Base-by-base conservation (phyloP, 768 basidiomycete species). In the Collybia sp. region DNA sequence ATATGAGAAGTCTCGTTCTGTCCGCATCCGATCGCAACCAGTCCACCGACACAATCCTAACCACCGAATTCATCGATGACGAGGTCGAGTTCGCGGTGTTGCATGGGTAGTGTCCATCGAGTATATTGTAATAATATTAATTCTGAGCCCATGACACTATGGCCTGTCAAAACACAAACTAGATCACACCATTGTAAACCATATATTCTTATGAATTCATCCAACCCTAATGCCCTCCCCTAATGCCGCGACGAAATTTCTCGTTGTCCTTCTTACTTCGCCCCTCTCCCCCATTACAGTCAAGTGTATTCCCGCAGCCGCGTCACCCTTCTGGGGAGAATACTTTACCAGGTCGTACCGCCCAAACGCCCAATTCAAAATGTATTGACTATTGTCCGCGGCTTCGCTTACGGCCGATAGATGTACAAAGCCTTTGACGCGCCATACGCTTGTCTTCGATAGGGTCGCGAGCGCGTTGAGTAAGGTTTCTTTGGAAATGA, bases 221-320 rank as follows among this genome's bases (percentile, higher is more conserved):
- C 4, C 25, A 25, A 25, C 25, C 42, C 58, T 45, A 42, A 75
- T 45, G 30, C 57, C 49, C 31, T 64, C 72, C 12, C 65, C 68
- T 33, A 87, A 54, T 17, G 53, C 57, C 40, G 56, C 63, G 42
- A 83, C 76, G 31, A 96, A 73, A 54, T 61, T 73, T 46, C 66
- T 65, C 34, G 82, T 75, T 30, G 79, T 69, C 48, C 77, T 63
- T 53, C 68, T 75, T 41, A 91, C 82, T 62, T 93, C 89, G 11
- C 91, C 92, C 37, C 84, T 72, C 59, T 88, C 86, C 8, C 93
- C 93, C 94, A 97, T 97, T 20, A 88, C 76, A n/a, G 92, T 95
- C 60, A 95, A 52, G 45, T 74, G 70, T 17, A 92, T 57, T 20
- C 71, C 67, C 3, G 63, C 71, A 10, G 53, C 59, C 1, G 56